These are phyloP conservation scores for Fusarium aywerte DNA, from an alignment of 2,329 filamentous ascomycete species.

Conservation along the genomic window DNA sequence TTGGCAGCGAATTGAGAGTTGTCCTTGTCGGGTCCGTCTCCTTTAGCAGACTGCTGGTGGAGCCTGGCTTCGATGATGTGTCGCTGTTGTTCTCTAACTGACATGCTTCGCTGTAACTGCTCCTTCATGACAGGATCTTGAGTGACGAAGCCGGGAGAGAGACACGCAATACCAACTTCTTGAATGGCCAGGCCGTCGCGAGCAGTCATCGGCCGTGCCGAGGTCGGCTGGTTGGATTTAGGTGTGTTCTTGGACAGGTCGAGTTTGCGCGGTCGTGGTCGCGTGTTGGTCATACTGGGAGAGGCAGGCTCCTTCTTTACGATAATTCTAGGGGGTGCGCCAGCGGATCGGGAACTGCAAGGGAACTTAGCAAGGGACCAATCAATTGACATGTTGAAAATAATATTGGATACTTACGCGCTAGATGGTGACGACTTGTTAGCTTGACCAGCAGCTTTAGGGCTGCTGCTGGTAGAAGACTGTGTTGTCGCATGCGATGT, in stretches of 20 bases:
- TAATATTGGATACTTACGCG: constrained; percentile 61
- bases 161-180: constrained; percentile 90
- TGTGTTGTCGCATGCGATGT: constrained; percentile 58
- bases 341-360: constrained; percentile 44
- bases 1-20: constrained; percentile 67
- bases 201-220: constrained; percentile 80
- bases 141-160: constrained; percentile 95
- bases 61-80: constrained; percentile 93
- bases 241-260: constrained; percentile 76
- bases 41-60: constrained; percentile 86
- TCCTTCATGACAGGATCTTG: constrained; percentile 97
- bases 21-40: constrained; percentile 73
- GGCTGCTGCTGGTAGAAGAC: constrained; percentile 66
- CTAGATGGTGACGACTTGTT: constrained; percentile 68
- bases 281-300: constrained; percentile 77
- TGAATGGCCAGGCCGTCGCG: constrained; percentile 85
- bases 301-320: constrained; percentile 97
- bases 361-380: constrained; percentile 23
- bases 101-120: constrained; percentile 92
- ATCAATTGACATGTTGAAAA: constrained; percentile 11
- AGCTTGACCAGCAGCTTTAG: constrained; percentile 54
- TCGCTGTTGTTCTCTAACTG: constrained; percentile 91
- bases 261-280: constrained; percentile 80
- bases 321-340: constrained; percentile 78
- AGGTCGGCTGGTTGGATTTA: constrained; percentile 64